Evolutionary conservation across 179 eudicot genomes (phyloP), one percentile per base, ranked within the genome.

Genomic region (Sideroxylon spinosum): DNA sequence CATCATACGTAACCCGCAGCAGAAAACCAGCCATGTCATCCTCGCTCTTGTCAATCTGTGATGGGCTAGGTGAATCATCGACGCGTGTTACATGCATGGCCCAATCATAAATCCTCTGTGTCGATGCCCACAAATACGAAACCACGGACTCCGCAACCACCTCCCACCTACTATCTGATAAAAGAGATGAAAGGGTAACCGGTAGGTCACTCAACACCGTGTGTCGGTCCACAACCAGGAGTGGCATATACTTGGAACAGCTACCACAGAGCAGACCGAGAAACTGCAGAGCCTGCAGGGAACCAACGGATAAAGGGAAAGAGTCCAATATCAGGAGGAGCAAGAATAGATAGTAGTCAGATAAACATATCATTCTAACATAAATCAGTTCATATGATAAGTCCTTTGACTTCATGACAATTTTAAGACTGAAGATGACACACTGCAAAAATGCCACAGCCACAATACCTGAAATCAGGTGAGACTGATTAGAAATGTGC

Each of bases 201-300:
- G 98, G 97, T 25, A 96, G 91, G 83, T 96, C 98, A 57, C 82
- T 78, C 75, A 96, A 80, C 65, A 94, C 94, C 17, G 78, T 82
- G 20, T 13, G 59, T 71, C 82, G 88, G 78, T 94, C 91, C 52
- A 90, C 77, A 75, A 91, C 71, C 77, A 96, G 86, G 26, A 94
- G 72, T 20, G 99, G 98, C 99, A 94, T 96, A 52, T 91, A 96
- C 53, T 88, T 90, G 73, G 91, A 92, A 73, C 78, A 86, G 84
- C 91, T 88, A 57, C 99, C 98, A 48, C 89, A 87, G 75, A 96
- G 86, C 80, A 96, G 87, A 74, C 92, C 91, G 19, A 94, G 82
- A 79, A 94, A 94, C 71, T 76, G 91, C 71, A 96, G 80, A 71
- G 91, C 97, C 99, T 95, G 93, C 75, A 61, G 44, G 14, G 56